Evolutionary conservation across 2,329 filamentous ascomycete genomes (phyloP).

Genomic region (Falciphora oryzae): DNA sequence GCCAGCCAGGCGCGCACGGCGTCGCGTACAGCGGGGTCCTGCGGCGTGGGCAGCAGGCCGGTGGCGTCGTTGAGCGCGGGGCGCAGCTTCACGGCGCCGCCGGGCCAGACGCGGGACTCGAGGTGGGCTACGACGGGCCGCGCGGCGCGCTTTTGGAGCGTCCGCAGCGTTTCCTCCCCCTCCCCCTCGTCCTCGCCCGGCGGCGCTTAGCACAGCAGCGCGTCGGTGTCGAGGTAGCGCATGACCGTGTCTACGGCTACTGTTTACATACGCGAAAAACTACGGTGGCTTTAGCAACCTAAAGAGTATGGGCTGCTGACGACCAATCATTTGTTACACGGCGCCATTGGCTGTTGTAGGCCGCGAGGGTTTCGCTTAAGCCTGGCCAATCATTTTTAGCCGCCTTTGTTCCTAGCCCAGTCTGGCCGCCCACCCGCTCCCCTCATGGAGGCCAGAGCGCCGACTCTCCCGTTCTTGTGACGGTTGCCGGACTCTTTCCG

Average conservation of each 20-base stretch:
- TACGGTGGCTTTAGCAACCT: too few relatives aligned
- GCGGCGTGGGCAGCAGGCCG: constrained; percentile 68
- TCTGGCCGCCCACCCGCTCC: too few relatives aligned
- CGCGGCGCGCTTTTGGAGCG: constrained; percentile 65
- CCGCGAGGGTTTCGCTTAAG: too few relatives aligned
- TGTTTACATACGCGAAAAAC: too few relatives aligned
- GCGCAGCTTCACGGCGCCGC: constrained; percentile 58
- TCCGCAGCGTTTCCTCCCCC: constrained; percentile 49
- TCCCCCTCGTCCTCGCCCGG: constrained; percentile 19
- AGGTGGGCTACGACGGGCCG: constrained; percentile 67
- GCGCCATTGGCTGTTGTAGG: too few relatives aligned
- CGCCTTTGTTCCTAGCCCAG: too few relatives aligned
- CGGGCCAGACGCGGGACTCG: constrained; percentile 73
- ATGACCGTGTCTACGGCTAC: constrained; percentile 64
- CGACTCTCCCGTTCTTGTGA: too few relatives aligned
- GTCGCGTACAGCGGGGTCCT: constrained; percentile 68
- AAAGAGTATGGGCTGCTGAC: too few relatives aligned
- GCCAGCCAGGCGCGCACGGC: constrained; percentile 73
- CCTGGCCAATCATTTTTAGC: too few relatives aligned
- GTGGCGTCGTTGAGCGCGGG: constrained; percentile 75
- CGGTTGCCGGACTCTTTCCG: too few relatives aligned
- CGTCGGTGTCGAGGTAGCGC: constrained; percentile 88
- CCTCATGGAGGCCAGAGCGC: too few relatives aligned
- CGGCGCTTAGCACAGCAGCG: constrained; percentile 81
- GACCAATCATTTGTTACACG: too few relatives aligned